Conservation (phyloP, 306 rosid species). For the Prunus davidiana region DNA sequence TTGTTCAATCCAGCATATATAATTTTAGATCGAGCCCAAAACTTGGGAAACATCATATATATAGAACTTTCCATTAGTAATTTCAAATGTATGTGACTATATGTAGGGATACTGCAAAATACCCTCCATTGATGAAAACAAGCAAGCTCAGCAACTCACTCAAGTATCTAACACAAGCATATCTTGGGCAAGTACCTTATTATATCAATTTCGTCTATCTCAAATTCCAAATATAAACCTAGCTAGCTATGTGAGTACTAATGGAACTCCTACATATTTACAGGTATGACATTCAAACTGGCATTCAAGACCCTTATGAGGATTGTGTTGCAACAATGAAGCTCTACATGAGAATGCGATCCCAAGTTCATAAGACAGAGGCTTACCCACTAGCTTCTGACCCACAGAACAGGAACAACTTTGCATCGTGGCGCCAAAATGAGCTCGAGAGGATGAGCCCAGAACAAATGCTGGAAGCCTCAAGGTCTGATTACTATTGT, state of each 20-base stretch:
- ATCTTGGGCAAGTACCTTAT: constrained; percentile 69
- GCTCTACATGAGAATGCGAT: constrained; percentile 78
- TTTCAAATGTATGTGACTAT: neutral
- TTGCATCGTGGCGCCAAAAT: constrained; percentile 66
- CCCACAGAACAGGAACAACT: constrained; percentile 64
- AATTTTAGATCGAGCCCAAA: no score
- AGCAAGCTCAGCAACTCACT: constrained; percentile 96
- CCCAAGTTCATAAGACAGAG: constrained; percentile 60
- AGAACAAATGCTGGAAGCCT: constrained; percentile 72
- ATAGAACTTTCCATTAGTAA: neutral
- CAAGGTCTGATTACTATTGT: constrained; percentile 90
- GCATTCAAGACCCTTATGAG: constrained; percentile 81
- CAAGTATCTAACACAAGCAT: constrained; percentile 77
- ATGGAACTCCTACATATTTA: neutral
- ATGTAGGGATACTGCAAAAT: constrained; percentile 85
- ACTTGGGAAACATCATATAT: neutral
- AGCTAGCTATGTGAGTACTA: neutral
- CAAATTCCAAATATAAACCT: neutral
- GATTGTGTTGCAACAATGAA: constrained; percentile 86
- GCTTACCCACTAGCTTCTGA: constrained; percentile 65
- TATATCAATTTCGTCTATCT: neutral
- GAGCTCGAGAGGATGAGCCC: constrained; percentile 87
- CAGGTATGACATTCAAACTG: constrained; percentile 89
- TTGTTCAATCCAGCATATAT: no score
- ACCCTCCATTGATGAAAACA: constrained; percentile 95